These are phyloP conservation scores for Pyrenophora graminea DNA, from an alignment of 2,329 filamentous ascomycete genomes.

Conservation along the genomic window DNA sequence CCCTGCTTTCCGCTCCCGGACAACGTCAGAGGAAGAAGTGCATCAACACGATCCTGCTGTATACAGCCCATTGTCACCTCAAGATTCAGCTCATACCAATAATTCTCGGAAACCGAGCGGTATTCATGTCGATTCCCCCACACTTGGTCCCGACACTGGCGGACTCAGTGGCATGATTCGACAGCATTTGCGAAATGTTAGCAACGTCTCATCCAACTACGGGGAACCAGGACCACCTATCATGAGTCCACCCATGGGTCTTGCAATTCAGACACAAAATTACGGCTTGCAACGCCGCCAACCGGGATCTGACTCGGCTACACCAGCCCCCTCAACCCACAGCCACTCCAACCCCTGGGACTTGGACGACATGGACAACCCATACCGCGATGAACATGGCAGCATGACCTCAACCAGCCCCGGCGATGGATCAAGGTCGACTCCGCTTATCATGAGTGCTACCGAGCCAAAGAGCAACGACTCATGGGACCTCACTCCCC, in stretches of 20 bases:
- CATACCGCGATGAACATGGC: constrained; percentile 42
- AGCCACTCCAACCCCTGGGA: constrained; percentile 61
- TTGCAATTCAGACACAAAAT: constrained; percentile 44
- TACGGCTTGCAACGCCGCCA: constrained; percentile 34
- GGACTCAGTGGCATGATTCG: constrained; percentile 82
- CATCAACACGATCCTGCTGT: constrained; percentile 12
- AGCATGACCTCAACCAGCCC: constrained; percentile 45
- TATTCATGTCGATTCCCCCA: constrained; percentile 71
- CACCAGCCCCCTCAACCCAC: constrained; percentile 53
- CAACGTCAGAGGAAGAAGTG: constrained; percentile 24
- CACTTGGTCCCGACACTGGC: constrained; percentile 66
- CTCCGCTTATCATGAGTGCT: constrained; percentile 14
- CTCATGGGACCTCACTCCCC: constrained; percentile 56
- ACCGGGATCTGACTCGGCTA: constrained; percentile 42
- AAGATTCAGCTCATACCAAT: constrained; percentile 14
- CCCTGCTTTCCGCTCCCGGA: constrained; percentile 43
- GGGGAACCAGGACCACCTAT: constrained; percentile 39
- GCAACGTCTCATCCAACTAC: constrained; percentile 80
- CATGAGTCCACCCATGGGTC: constrained; percentile 52
- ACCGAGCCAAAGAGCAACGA: constrained; percentile 16
- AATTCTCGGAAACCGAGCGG: constrained; percentile 15
- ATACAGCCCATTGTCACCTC: constrained; percentile 13
- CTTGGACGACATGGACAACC: constrained; percentile 55
- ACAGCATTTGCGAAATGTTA: constrained; percentile 81
- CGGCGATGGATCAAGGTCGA: constrained; percentile 29